These are phyloP conservation scores for Nicotiana noctiflora DNA, from an alignment of 257 asterid genomes.

Conservation along the genomic window DNA sequence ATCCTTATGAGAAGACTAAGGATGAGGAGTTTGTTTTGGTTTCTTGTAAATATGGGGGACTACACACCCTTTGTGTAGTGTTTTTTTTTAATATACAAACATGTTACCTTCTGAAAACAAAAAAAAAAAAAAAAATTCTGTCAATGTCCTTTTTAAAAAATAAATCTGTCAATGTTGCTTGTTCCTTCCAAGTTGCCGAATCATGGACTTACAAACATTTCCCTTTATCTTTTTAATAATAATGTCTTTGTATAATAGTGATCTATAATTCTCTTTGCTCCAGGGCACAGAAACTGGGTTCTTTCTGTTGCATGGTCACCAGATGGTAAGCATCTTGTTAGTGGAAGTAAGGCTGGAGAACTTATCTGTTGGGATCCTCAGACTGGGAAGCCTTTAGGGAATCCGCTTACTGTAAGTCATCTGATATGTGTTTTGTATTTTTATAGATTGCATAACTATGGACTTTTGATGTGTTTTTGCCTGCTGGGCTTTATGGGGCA, in stretches of 20 bases:
- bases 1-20: too few relatives aligned
- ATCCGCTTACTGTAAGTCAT: slow-evolving; percentile 60
- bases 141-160: background rate
- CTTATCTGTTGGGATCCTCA: slow-evolving; percentile 82
- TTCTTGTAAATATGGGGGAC: too few relatives aligned
- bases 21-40: too few relatives aligned
- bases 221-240: background rate
- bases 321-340: slow-evolving; percentile 79
- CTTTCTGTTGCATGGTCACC: slow-evolving; percentile 96
- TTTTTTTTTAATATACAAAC: too few relatives aligned
- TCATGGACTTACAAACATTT: background rate
- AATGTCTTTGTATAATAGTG: background rate
- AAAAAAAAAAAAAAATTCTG: background rate
- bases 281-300: slow-evolving; percentile 95
- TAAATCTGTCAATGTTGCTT: background rate
- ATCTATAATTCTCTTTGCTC: slow-evolving; percentile 6
- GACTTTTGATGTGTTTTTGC: background rate
- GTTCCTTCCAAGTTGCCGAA: background rate
- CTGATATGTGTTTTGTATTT: background rate
- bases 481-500: background rate
- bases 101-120: too few relatives aligned
- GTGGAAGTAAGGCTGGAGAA: slow-evolving; percentile 95
- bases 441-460: background rate
- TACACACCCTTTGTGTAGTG: too few relatives aligned
- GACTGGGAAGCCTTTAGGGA: slow-evolving; percentile 71